phyloP scores from a whole-genome alignment of 805 yeast species.

The Kodamaea hsintzibuensis region DNA sequence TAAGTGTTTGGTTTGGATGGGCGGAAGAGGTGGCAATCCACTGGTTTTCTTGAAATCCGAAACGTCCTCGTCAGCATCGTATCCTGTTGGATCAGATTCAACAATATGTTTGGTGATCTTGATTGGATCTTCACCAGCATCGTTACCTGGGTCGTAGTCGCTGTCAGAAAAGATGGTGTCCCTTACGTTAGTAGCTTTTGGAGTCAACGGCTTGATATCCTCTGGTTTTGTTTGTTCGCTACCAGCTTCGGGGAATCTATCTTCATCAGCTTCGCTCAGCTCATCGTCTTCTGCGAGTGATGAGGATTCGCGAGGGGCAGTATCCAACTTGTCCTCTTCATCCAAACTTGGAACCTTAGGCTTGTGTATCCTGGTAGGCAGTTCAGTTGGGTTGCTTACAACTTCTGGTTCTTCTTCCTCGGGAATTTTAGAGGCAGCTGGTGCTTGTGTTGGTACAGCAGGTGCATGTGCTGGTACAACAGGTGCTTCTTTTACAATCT shows the following conservation, averaged over 20 bases:
- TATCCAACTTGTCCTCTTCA: background rate
- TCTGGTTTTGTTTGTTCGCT: conserved; percentile 9
- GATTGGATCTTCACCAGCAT: conserved; percentile 15
- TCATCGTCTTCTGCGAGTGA: conserved; percentile 26
- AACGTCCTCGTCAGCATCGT: conserved; percentile 65
- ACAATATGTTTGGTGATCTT: conserved; percentile 13
- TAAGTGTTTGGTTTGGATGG: background rate
- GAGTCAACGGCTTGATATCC: conserved; percentile 9
- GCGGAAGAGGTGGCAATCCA: conserved; percentile 4
- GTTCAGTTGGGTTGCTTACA: background rate
- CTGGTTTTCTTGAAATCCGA: conserved; percentile 26
- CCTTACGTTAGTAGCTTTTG: conserved; percentile 5
- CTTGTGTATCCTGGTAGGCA: background rate
- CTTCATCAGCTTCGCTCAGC: conserved; percentile 17
- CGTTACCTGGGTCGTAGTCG: conserved; percentile 8
- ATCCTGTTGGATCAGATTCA: conserved; percentile 51
- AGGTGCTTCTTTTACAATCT: conserved; percentile 2
- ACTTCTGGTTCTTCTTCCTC: background rate
- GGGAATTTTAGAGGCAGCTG: conserved; percentile 2
- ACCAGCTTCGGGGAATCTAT: conserved; percentile 15
- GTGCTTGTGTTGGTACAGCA: background rate
- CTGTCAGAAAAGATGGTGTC: conserved; percentile 14
- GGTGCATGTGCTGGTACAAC: background rate
- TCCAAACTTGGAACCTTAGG: background rate
- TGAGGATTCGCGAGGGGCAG: conserved; percentile 9